Evolutionary conservation across 2,329 filamentous ascomycete genomes (phyloP).

Genomic region (Alternaria angustiovoidea): DNA sequence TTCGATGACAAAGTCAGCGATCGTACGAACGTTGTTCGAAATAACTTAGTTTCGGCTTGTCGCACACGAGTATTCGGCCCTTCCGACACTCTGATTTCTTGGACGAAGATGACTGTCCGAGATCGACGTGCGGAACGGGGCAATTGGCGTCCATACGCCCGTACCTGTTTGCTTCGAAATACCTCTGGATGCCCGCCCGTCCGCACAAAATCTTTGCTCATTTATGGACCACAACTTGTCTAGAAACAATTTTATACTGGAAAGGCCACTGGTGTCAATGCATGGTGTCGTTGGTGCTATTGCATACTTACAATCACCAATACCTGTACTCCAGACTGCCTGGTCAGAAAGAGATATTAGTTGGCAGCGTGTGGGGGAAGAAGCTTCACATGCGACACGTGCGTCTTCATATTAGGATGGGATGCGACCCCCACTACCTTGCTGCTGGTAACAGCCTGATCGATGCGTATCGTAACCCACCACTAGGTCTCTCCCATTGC

Average conservation of each 20-base stretch:
- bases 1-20: not conserved
- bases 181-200: not conserved
- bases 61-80: conserved; percentile 3
- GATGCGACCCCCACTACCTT: not conserved
- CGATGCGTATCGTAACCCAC: not conserved
- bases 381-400: not conserved
- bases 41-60: conserved; percentile 7
- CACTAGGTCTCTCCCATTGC: not conserved
- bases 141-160: conserved; percentile 2
- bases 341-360: conserved; percentile 1
- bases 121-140: not conserved
- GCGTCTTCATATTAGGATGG: not conserved
- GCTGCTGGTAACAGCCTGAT: not conserved
- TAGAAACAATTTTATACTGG: not conserved
- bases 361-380: not conserved
- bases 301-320: not conserved
- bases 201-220: not conserved
- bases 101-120: conserved; percentile 3
- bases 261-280: not conserved
- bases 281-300: not conserved
- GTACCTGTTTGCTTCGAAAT: not conserved
- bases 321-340: not conserved
- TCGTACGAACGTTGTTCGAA: not conserved
- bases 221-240: not conserved
- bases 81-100: not conserved